Evolutionary conservation across 164 flowering plant species (phyloP).

Genomic region (Protea cynaroides): DNA sequence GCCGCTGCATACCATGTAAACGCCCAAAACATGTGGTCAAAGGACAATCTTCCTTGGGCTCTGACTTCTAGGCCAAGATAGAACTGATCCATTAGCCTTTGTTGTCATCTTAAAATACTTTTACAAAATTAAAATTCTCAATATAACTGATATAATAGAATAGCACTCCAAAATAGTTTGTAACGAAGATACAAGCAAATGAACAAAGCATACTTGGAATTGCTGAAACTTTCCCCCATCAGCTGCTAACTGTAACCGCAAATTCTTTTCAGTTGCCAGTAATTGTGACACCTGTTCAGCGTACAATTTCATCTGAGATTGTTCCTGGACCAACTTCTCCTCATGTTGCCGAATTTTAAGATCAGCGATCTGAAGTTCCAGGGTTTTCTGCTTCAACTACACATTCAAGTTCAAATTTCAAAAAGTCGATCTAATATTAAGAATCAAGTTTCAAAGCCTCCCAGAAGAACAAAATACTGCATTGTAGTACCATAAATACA

Average conservation of each 20-base stretch:
- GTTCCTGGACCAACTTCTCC: conserved; percentile 74
- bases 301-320: conserved; percentile 77
- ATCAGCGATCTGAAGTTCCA: conserved; percentile 90
- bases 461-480: not conserved
- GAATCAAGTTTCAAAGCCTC: not conserved
- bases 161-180: not conserved
- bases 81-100: not conserved
- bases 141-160: not conserved
- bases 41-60: not conserved
- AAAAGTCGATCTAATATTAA: not conserved
- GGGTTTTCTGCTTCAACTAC: conserved; percentile 82
- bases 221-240: conserved; percentile 98
- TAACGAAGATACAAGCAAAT: not conserved
- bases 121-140: not conserved
- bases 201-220: conserved; percentile 59
- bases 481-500: not conserved
- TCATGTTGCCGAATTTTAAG: conserved; percentile 78
- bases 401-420: conserved; percentile 14
- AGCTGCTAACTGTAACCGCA: conserved; percentile 73
- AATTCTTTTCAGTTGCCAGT: conserved; percentile 78
- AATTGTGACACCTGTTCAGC: conserved; percentile 87
- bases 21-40: not conserved
- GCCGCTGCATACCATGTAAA: not conserved
- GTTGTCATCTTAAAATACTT: not conserved
- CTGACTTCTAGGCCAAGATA: not conserved